These are phyloP conservation scores for Colletotrichum caudatum DNA, from an alignment of 2,329 filamentous ascomycete genomes.

Conservation along the genomic window DNA sequence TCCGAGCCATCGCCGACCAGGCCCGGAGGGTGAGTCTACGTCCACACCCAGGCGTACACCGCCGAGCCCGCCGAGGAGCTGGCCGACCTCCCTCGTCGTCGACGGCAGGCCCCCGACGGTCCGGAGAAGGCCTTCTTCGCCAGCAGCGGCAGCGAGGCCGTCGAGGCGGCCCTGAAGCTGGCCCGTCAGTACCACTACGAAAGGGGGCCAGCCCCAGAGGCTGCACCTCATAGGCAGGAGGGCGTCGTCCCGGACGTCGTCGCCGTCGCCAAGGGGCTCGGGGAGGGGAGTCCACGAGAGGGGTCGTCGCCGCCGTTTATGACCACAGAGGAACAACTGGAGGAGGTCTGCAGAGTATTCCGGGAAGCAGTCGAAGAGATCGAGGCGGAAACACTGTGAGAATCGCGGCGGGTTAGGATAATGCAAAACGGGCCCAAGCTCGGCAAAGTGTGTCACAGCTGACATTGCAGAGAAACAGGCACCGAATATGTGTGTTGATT, in stretches of 20 bases:
- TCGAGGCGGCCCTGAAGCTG: constrained; percentile 62
- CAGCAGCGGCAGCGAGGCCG: constrained; percentile 50
- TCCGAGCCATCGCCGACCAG: constrained; percentile 48
- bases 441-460: not conserved
- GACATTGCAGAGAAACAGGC: not conserved
- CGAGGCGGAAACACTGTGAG: constrained; percentile 18
- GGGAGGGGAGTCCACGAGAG: constrained; percentile 62
- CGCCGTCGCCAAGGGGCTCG: constrained; percentile 70
- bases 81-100: constrained; percentile 44
- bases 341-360: constrained; percentile 25
- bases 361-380: constrained; percentile 27
- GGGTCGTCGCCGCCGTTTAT: constrained; percentile 73
- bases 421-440: not conserved
- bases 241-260: constrained; percentile 64
- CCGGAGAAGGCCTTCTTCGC: constrained; percentile 43
- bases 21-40: constrained; percentile 47
- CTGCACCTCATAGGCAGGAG: constrained; percentile 62
- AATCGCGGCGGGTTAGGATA: not conserved
- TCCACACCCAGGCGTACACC: constrained; percentile 49
- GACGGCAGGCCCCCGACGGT: constrained; percentile 33
- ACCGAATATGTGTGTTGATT: not conserved
- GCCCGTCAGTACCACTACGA: constrained; percentile 62
- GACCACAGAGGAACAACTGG: constrained; percentile 54
- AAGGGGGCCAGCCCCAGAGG: constrained; percentile 50
- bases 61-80: constrained; percentile 59